Conservation (phyloP, 2,329 filamentous ascomycete genomes). For the Fusarium buxicola region DNA sequence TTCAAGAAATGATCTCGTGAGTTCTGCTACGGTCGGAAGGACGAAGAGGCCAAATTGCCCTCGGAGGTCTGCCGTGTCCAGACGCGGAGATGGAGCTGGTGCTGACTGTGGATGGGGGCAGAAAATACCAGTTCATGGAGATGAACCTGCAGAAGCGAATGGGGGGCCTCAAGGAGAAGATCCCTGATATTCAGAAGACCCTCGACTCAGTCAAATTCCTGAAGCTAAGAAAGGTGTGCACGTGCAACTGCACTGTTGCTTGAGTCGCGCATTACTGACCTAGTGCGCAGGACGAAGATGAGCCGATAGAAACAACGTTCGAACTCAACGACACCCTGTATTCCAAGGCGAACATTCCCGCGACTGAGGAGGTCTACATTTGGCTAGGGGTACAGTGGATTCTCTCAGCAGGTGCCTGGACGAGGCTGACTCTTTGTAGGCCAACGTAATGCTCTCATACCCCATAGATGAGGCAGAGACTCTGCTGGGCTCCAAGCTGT, state of each 20-base stretch:
- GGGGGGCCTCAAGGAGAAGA: constrained; percentile 88
- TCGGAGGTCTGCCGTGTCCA: constrained; percentile 22
- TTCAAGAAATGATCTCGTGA: constrained; percentile 95
- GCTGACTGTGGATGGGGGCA: constrained; percentile 55
- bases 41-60: constrained; percentile 11
- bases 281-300: constrained; percentile 60
- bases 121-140: constrained; percentile 99
- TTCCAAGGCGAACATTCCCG: constrained; percentile 84
- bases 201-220: constrained; percentile 91
- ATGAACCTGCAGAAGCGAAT: constrained; percentile 88
- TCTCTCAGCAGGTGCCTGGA: background rate
- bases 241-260: background rate
- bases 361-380: constrained; percentile 91
- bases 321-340: constrained; percentile 97
- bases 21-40: constrained; percentile 45
- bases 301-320: constrained; percentile 90
- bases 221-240: constrained; percentile 75
- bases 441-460: constrained; percentile 98
- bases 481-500: constrained; percentile 81
- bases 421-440: constrained; percentile 60
- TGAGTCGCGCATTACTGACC: constrained; percentile 33
- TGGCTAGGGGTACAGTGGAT: constrained; percentile 83
- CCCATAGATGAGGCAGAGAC: constrained; percentile 87
- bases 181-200: constrained; percentile 97
- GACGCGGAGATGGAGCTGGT: constrained; percentile 13